Evolutionary conservation across 768 basidiomycete species (phyloP), one percentile per base, ranked within the genome.

Genomic region (Pleurotus platypus): DNA sequence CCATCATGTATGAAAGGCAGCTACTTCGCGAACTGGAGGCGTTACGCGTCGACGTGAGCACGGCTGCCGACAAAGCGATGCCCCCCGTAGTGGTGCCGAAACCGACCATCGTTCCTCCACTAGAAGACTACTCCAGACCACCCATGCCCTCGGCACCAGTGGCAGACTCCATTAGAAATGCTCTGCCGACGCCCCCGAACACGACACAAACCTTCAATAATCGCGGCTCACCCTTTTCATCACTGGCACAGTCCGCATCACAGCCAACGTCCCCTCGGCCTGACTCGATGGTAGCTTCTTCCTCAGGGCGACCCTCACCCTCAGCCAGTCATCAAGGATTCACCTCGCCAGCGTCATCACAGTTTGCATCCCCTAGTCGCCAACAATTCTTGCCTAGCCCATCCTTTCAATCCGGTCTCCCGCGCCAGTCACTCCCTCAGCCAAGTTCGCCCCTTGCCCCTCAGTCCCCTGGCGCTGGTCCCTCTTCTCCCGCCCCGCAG

Each of bases 1-100:
- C 88, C 24, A 85, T 98, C 64, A 85, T 94, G 78, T 97, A 94
- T 66, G 95, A 98, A 69, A 83, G 87, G 61, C 93, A 95, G 67
- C 76, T 90, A 13, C 76, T 98, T 55, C 83, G 87, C 49, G 96
- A 98, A 69, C 76, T 97, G 18, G 95, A 98, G 68, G 81, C 90
- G 18, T 81, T 98, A 30, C 79, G 84, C 55, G 81, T 79, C 1
- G 95, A 97, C 67, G 77, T 98, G 53, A 76, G 71, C 62, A 81
- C 78, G 60, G 51, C 51, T 42, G 88, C 89, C 4, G 81, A 82
- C 43, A 80, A 85, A 63, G 87, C 86, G 66, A 75, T 75, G 22
- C 66, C 77, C 0, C 78, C 78, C 2, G 63, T 78, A 22, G 60
- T 76, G 0, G 75, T 72, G 11, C 87, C 87, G 0, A 83, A 81